A percentile compares a stretch with the other conserved stretches of the same genome.
Evolutionary conservation across 352 stramenopile species (phyloP).

Genomic region (Globisporangium ultimum): DNA sequence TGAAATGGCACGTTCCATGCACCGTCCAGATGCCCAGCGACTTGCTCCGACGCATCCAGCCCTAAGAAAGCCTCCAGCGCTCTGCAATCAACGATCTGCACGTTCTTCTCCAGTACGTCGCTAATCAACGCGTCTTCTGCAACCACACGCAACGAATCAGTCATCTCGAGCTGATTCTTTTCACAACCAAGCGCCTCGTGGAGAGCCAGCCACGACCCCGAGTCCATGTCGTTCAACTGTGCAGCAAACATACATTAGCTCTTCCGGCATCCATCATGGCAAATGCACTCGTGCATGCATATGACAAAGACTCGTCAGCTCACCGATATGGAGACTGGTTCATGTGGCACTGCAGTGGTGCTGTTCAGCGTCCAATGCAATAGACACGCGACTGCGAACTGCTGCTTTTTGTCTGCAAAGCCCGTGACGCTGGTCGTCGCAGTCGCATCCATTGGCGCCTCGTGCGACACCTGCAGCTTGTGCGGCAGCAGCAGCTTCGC

Average conservation of each 20-base stretch:
- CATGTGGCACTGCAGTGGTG: conserved; percentile 8
- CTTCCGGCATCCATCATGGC: too few relatives aligned
- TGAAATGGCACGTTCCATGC: conserved; percentile 51
- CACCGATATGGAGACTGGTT: conserved; percentile 21
- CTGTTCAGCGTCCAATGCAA: conserved; percentile 44
- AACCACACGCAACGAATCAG: conserved; percentile 23
- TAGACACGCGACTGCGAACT: conserved; percentile 49
- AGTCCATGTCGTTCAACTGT: conserved; percentile 22
- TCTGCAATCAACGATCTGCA: conserved; percentile 56
- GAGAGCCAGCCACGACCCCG: conserved; percentile 29
- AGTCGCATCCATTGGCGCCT: not conserved
- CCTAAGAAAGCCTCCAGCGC: conserved; percentile 46
- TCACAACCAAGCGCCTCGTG: conserved; percentile 40
- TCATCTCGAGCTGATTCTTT: conserved; percentile 25
- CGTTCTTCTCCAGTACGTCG: conserved; percentile 24
- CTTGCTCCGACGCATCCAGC: conserved; percentile 25
- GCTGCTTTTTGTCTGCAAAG: conserved; percentile 32
- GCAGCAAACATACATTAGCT: not conserved
- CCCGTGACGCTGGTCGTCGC: conserved; percentile 17
- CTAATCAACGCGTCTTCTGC: conserved; percentile 21
- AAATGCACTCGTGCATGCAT: not conserved
- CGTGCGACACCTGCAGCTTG: not conserved
- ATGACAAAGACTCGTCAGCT: not conserved
- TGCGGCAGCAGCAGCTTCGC: conserved; percentile 6
- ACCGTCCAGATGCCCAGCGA: conserved; percentile 53